These are phyloP conservation scores for Fusarium pilosicola DNA, from an alignment of 2,329 filamentous ascomycete species.

Conservation along the genomic window DNA sequence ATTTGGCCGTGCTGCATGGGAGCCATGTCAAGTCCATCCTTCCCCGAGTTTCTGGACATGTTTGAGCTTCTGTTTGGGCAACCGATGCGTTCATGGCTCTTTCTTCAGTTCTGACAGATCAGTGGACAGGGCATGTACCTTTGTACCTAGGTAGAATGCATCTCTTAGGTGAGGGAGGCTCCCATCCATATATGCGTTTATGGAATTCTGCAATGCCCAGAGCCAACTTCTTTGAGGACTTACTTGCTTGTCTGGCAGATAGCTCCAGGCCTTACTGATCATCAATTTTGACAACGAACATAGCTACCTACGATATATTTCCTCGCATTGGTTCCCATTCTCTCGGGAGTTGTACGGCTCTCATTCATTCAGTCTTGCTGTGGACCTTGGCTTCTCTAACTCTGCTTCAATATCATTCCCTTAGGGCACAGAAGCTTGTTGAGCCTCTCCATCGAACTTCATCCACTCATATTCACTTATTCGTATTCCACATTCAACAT, in stretches of 20 bases:
- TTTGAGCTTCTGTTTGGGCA: conserved; percentile 14
- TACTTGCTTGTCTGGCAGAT: not conserved
- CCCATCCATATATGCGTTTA: not conserved
- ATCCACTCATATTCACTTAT: not conserved
- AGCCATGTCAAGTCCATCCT: not conserved
- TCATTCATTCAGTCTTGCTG: conserved; percentile 1
- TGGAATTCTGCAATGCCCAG: not conserved
- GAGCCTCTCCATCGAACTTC: conserved; percentile 1
- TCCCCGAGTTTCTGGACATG: not conserved
- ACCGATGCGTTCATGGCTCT: conserved; percentile 8
- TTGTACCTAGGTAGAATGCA: not conserved
- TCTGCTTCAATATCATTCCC: not conserved
- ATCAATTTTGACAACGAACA: not conserved
- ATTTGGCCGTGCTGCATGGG: conserved; percentile 1
- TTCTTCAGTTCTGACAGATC: not conserved
- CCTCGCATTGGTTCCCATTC: not conserved
- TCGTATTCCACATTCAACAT: conserved; percentile 9
- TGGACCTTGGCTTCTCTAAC: conserved; percentile 12
- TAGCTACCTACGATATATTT: not conserved
- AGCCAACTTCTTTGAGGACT: not conserved
- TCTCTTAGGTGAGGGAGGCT: too few species aligned
- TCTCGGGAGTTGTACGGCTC: conserved; percentile 6
- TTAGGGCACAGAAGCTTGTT: conserved; percentile 21
- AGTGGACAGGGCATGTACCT: not conserved
- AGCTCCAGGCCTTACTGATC: not conserved